phyloP scores from a whole-genome alignment of 2,329 filamentous ascomycete species.

The Calonectria leucothoes region DNA sequence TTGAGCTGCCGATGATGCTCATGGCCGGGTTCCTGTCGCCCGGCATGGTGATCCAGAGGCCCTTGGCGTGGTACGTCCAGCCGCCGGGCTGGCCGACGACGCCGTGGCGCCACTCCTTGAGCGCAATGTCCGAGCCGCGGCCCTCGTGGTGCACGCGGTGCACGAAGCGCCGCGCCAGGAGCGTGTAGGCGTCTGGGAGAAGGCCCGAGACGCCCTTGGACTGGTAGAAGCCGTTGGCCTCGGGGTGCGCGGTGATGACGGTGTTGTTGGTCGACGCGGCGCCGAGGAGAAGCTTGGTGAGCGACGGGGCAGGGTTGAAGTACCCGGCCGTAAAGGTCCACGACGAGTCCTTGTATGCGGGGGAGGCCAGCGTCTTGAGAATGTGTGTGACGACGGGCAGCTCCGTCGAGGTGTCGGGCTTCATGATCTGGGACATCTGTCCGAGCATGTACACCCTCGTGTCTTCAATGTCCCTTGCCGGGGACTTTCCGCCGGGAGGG shows the following conservation, averaged over 20 bases:
- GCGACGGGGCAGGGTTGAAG: slow-evolving; percentile 92
- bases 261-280: slow-evolving; percentile 79
- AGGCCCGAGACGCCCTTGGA: slow-evolving; percentile 90
- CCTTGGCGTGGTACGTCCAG: slow-evolving; percentile 99
- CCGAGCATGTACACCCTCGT: slow-evolving; percentile 88
- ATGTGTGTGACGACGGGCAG: slow-evolving; percentile 83
- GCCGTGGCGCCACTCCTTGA: slow-evolving; percentile 91
- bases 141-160: slow-evolving; percentile 62
- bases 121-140: slow-evolving; percentile 68
- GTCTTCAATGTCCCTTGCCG: slow-evolving; percentile 53
- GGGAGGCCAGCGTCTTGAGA: slow-evolving; percentile 73
- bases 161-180: slow-evolving; percentile 86
- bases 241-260: slow-evolving; percentile 91
- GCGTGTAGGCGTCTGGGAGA: slow-evolving; percentile 90
- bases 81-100: slow-evolving; percentile 83
- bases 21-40: slow-evolving; percentile 76
- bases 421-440: slow-evolving; percentile 87
- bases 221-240: slow-evolving; percentile 95
- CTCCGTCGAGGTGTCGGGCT: slow-evolving; percentile 86
- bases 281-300: slow-evolving; percentile 82
- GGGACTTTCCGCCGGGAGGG: slow-evolving; percentile 15
- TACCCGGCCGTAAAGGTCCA: slow-evolving; percentile 99
- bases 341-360: slow-evolving; percentile 74
- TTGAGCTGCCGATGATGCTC: slow-evolving; percentile 89
- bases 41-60: slow-evolving; percentile 86